These are phyloP conservation scores for Debaryomyces sp. DNA, from an alignment of 1,139 yeast genomes.

Conservation along the genomic window DNA sequence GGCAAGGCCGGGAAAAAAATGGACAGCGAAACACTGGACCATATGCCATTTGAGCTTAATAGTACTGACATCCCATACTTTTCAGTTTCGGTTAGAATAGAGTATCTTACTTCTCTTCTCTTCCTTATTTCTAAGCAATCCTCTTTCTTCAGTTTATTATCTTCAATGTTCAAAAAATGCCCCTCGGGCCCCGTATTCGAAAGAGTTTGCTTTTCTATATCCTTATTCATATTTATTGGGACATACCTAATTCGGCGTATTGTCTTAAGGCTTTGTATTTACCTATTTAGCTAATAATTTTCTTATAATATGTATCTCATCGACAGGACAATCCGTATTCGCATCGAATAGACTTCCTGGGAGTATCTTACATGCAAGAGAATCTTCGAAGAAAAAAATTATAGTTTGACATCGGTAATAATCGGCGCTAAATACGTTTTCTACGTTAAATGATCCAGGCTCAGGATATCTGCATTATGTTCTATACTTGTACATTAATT, in stretches of 20 bases:
- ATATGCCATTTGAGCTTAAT: conserved; percentile 36
- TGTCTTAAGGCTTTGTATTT: not conserved
- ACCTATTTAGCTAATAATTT: no score
- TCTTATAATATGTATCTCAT: not conserved
- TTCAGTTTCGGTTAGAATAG: conserved; percentile 18
- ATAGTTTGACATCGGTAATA: not conserved
- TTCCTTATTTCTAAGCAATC: not conserved
- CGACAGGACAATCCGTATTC: not conserved
- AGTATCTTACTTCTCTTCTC: not conserved
- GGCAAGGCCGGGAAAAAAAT: conserved; percentile 48
- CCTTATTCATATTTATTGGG: not conserved
- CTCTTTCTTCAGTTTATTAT: not conserved
- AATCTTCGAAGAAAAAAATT: no score
- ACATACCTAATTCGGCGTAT: not conserved
- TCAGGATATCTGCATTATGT: not conserved
- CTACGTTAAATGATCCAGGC: not conserved
- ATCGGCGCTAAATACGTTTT: not conserved
- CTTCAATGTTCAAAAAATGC: not conserved
- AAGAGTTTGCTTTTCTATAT: not conserved
- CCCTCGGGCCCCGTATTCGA: not conserved
- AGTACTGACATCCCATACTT: conserved; percentile 22
- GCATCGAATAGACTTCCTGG: not conserved
- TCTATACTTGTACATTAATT: not conserved
- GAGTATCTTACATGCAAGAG: not conserved
- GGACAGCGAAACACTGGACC: conserved; percentile 44